Percentiles rank a stretch among this genome's conserved stretches.
Conservation (phyloP, 2,329 filamentous ascomycete genomes). For the Lasiodiplodia hormozganensis region DNA sequence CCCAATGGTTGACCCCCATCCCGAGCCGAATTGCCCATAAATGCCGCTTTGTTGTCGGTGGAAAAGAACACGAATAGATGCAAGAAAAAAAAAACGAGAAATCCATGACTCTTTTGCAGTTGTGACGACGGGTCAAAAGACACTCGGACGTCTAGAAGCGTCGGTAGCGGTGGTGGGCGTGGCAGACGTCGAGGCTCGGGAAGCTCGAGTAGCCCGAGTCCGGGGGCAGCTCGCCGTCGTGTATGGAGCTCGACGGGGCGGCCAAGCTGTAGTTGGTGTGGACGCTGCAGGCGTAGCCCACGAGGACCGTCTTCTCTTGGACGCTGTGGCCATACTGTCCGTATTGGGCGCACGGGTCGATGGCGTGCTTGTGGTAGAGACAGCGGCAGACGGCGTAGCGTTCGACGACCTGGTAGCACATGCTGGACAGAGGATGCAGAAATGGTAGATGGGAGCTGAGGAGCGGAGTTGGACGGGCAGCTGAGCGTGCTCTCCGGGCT, state of each 20-base stretch:
- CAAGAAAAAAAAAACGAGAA: background rate
- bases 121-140: slow-evolving; percentile 5
- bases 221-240: background rate
- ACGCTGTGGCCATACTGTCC: slow-evolving; percentile 75
- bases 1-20: background rate
- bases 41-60: slow-evolving; percentile 18
- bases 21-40: background rate
- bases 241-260: background rate
- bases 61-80: background rate
- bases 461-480: background rate
- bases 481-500: background rate
- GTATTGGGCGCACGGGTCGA: slow-evolving; percentile 81
- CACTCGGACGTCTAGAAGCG: slow-evolving; percentile 16
- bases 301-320: slow-evolving; percentile 77
- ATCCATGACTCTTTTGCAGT: background rate
- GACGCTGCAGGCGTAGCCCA: slow-evolving; percentile 77
- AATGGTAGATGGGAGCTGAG: background rate
- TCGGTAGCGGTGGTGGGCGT: slow-evolving; percentile 21
- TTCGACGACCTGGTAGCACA: slow-evolving; percentile 90
- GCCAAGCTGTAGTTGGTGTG: slow-evolving; percentile 51
- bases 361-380: slow-evolving; percentile 84
- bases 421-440: slow-evolving; percentile 44
- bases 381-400: slow-evolving; percentile 86
- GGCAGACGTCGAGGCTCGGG: slow-evolving; percentile 4
- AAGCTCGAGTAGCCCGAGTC: slow-evolving; percentile 19